These are phyloP conservation scores for Pyrenochaeta sp. DNA, from an alignment of 2,329 filamentous ascomycete genomes.

Conservation along the genomic window DNA sequence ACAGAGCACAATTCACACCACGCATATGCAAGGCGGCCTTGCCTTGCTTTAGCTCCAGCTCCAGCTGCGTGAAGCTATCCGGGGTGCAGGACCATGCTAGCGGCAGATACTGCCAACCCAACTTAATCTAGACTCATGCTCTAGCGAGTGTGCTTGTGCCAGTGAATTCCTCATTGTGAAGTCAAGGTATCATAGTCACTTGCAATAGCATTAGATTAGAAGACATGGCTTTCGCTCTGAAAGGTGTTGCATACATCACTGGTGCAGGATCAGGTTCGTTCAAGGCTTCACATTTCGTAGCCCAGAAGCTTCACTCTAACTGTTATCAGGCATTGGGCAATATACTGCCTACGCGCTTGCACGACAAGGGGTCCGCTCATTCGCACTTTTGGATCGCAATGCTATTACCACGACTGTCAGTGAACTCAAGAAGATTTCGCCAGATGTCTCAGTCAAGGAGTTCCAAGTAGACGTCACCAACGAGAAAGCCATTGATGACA, in stretches of 20 bases:
- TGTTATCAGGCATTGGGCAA: constrained; percentile 58
- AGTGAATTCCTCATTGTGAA: background rate
- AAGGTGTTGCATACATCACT: constrained; percentile 60
- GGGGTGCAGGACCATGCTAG: background rate
- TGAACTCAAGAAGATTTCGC: constrained; percentile 49
- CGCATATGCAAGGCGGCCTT: background rate
- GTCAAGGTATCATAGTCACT: background rate
- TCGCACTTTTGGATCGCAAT: constrained; percentile 60
- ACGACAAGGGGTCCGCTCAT: constrained; percentile 56
- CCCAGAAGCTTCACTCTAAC: constrained; percentile 6
- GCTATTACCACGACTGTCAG: constrained; percentile 39
- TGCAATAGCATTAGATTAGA: background rate
- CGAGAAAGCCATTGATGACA: constrained; percentile 54
- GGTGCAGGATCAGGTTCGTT: constrained; percentile 57
- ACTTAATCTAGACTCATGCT: background rate
- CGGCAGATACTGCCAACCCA: background rate
- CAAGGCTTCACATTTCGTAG: background rate
- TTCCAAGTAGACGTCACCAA: constrained; percentile 59
- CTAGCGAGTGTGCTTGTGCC: background rate
- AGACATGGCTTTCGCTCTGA: constrained; percentile 52
- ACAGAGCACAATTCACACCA: background rate
- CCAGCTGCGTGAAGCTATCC: background rate
- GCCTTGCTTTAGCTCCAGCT: background rate
- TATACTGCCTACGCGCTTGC: constrained; percentile 58
- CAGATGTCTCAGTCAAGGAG: constrained; percentile 52